phyloP scores from a whole-genome alignment of 768 basidiomycete species.

The Termitomyces sp. region DNA sequence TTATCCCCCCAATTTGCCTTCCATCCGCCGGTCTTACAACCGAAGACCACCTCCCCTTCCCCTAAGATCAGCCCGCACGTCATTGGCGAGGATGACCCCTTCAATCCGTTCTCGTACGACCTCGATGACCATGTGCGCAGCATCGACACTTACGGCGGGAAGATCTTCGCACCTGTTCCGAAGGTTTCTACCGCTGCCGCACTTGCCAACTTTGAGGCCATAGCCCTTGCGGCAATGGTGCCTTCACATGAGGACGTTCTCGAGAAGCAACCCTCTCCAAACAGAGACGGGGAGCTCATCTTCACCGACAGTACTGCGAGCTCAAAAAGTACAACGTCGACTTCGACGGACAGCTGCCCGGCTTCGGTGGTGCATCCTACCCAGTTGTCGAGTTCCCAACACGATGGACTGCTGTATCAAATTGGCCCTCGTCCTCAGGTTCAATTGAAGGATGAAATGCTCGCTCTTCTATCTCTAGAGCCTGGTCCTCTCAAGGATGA shows the following conservation, averaged over 20 bases:
- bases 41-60: no score
- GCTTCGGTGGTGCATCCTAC: no score
- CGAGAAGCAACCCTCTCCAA: neutral
- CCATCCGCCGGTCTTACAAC: neutral
- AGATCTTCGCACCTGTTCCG: conserved; percentile 6
- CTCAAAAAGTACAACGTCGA: neutral
- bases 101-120: neutral
- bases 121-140: neutral
- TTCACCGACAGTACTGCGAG: no score
- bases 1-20: neutral
- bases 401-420: neutral
- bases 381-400: neutral
- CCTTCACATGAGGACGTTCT: neutral
- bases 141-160: neutral
- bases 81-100: neutral
- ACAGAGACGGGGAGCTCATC: no score
- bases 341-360: neutral
- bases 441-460: neutral
- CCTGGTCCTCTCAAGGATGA: neutral
- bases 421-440: neutral
- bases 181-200: neutral
- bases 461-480: neutral
- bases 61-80: neutral
- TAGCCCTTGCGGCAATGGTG: neutral
- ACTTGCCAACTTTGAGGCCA: conserved; percentile 1